phyloP scores from a whole-genome alignment of 2,329 filamentous ascomycete genomes.

The Scleromitrula shiraiana region DNA sequence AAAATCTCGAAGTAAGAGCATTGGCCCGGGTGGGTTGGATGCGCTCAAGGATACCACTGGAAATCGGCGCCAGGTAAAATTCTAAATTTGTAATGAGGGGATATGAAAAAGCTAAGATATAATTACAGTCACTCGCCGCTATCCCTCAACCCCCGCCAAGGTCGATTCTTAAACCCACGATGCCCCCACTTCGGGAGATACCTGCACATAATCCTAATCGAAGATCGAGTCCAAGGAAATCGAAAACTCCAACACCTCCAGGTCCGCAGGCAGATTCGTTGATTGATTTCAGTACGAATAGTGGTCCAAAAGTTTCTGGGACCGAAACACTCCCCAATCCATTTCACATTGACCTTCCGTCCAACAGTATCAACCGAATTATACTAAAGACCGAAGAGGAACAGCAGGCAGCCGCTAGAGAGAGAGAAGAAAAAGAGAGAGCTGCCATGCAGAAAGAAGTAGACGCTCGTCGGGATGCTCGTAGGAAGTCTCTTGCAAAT shows the following conservation, averaged over 20 bases:
- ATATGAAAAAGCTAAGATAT: constrained; percentile 12
- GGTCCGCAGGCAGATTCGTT: constrained; percentile 17
- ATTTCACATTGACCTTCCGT: constrained; percentile 34
- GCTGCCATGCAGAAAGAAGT: constrained; percentile 52
- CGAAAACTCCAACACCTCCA: constrained; percentile 18
- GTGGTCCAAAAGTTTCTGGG: constrained; percentile 22
- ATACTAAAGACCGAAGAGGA: constrained; percentile 62
- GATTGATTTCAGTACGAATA: constrained; percentile 24
- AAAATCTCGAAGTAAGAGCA: constrained; percentile 89
- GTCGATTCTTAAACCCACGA: constrained; percentile 76
- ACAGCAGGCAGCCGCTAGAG: constrained; percentile 59
- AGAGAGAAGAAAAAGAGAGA: constrained; percentile 60
- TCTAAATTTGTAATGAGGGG: constrained; percentile 23
- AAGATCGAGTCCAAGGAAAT: constrained; percentile 25
- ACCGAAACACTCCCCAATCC: constrained; percentile 39
- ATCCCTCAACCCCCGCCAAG: constrained; percentile 40
- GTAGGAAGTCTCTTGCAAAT: constrained; percentile 87
- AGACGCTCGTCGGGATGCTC: constrained; percentile 70
- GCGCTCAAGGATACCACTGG: constrained; percentile 66
- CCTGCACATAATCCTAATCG: constrained; percentile 41
- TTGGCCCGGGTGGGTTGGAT: constrained; percentile 86
- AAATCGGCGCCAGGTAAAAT: constrained; percentile 67
- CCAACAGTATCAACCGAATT: constrained; percentile 41
- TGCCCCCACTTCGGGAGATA: constrained; percentile 58
- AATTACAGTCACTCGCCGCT: constrained; percentile 25